Base-by-base conservation (phyloP, 495 filamentous ascomycete genomes). In the Daldinia bambusicola region DNA sequence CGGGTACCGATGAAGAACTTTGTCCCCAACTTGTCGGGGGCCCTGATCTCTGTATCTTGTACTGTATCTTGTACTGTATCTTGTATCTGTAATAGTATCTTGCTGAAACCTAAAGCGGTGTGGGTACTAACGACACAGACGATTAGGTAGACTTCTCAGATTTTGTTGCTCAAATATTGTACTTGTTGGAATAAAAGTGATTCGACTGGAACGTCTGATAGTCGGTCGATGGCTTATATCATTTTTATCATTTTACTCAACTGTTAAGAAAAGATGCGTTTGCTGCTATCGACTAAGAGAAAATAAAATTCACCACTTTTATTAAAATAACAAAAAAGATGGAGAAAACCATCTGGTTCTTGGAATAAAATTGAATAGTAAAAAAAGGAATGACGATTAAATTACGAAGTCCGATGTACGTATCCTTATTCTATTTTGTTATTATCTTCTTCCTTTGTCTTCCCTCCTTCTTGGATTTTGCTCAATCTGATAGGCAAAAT, bases 81-180 rank as follows among this genome's bases (percentile, higher is more conserved):
- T n/a, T n/a, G n/a, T 43, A 48, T n/a, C 14, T 50, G 43, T 48
- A 52, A 26, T n/a, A n/a, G 26, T 36, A 36, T 36, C 34, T 34
- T 31, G 14, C 51, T 67, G n/a, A 36, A 59, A 38, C 53, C 55
- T 57, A 64, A 58, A 62, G 63, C 69, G 69, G 69, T 71, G 69
- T 58, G 7, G 7, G 37, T 16, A 16, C 43, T 3, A 48, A 48
- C 7, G 8, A 16, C 2, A 18, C 16, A 9, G 20, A 20, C 16
- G 45, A 38, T 48, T n/a, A n/a, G n/a, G n/a, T n/a, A 58, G 55
- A 48, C 41, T 61, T 16, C 43, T 14, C 16, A 18, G 26, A 22
- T 36, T 60, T 41, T 34, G 50, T 52, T 41, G 32, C 55, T 48
- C n/a, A 30, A 60, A 12, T 22, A 45, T 38, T 30, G 55, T 63